phyloP scores from a whole-genome alignment of 1,284 basidiomycete genomes.

The Tylopilus sp. region DNA sequence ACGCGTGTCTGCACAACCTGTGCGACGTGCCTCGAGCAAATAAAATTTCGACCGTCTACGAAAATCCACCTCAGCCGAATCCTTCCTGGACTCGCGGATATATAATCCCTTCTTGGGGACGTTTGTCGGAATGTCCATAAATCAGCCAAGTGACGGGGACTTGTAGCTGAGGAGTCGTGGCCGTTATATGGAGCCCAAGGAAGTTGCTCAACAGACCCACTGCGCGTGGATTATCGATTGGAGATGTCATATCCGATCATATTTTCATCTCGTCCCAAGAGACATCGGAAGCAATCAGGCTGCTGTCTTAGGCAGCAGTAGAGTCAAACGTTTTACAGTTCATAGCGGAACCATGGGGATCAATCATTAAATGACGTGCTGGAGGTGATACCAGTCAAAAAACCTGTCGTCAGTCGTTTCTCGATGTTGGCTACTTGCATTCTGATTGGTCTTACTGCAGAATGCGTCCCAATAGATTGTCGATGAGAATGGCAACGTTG shows the following conservation, averaged over 20 bases:
- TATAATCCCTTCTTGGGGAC: conserved; percentile 60
- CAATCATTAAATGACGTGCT: conserved; percentile 48
- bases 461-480: conserved; percentile 18
- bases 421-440: not conserved
- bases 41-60: conserved; percentile 63
- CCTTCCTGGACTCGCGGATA: conserved; percentile 39
- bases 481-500: conserved; percentile 24
- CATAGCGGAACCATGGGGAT: conserved; percentile 52
- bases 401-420: conserved; percentile 23
- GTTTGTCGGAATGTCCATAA: conserved; percentile 52
- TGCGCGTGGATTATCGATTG: conserved; percentile 52
- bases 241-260: too few relatives aligned
- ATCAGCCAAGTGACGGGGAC: conserved; percentile 40
- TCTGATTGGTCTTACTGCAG: conserved; percentile 5
- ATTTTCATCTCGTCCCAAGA: conserved; percentile 51
- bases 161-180: conserved; percentile 62
- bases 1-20: conserved; percentile 70
- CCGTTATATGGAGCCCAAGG: conserved; percentile 45
- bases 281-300: too few relatives aligned
- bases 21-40: conserved; percentile 71
- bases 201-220: conserved; percentile 48
- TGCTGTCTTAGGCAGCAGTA: conserved; percentile 58
- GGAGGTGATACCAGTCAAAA: conserved; percentile 52
- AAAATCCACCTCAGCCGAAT: conserved; percentile 26
- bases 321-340: conserved; percentile 49